Conservation (phyloP, 2,329 filamentous ascomycete species). For the Onygenales sp. region DNA sequence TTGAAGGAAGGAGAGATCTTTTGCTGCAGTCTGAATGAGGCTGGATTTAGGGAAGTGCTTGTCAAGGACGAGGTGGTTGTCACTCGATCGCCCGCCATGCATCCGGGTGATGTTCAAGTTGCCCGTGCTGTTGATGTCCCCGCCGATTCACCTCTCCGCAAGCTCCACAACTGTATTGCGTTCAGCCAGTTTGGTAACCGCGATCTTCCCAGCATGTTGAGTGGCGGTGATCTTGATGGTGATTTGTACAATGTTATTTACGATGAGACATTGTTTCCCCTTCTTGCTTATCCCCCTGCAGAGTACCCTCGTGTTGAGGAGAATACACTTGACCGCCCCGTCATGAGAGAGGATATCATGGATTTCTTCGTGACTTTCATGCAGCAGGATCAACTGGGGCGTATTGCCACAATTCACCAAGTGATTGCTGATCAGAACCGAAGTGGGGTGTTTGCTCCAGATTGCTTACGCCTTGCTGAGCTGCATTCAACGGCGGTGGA, state of each 20-base stretch:
- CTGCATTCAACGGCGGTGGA: slow-evolving; percentile 65
- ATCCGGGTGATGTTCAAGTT: slow-evolving; percentile 70
- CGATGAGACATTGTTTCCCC: slow-evolving; percentile 46
- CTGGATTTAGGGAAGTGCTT: slow-evolving; percentile 20
- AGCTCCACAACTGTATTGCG: slow-evolving; percentile 63
- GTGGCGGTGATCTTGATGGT: slow-evolving; percentile 75
- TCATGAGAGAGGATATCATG: slow-evolving; percentile 58
- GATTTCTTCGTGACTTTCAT: slow-evolving; percentile 75
- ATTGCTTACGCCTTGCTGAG: slow-evolving; percentile 49
- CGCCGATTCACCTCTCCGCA: slow-evolving; percentile 47
- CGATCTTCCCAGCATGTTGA: slow-evolving; percentile 68
- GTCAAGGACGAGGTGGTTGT: slow-evolving; percentile 45
- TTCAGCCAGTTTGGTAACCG: slow-evolving; percentile 63
- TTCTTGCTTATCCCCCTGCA: slow-evolving; percentile 46
- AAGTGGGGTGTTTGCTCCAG: slow-evolving; percentile 41
- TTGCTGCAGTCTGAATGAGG: slow-evolving; percentile 44
- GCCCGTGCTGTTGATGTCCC: slow-evolving; percentile 49
- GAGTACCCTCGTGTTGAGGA: slow-evolving; percentile 57
- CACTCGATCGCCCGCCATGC: slow-evolving; percentile 70
- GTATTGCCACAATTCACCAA: slow-evolving; percentile 57
- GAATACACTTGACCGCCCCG: slow-evolving; percentile 49
- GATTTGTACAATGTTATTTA: slow-evolving; percentile 75
- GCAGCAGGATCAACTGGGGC: slow-evolving; percentile 54
- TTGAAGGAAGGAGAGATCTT: slow-evolving; percentile 61
- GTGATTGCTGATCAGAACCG: slow-evolving; percentile 51